Conservation (phyloP, 73 alveolate genomes). For the Tetrahymena borealis region DNA sequence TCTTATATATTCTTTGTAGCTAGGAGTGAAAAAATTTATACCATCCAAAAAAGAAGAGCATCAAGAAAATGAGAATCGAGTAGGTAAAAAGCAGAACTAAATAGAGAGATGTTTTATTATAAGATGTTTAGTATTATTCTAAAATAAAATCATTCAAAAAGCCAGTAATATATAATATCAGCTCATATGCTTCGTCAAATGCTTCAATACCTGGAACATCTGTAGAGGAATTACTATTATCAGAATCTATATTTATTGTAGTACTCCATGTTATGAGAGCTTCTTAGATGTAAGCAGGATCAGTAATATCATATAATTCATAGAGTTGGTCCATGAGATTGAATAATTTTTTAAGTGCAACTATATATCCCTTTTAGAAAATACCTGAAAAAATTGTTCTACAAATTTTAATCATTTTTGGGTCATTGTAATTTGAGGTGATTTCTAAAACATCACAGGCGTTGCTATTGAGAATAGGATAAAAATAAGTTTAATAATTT, state of each 20-base stretch:
- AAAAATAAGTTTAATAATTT: not conserved
- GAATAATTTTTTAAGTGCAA: not conserved
- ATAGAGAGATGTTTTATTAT: not conserved
- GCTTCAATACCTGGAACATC: not conserved
- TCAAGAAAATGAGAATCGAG: not conserved
- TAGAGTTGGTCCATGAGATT: not conserved
- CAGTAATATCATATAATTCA: not conserved
- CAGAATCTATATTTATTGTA: not conserved
- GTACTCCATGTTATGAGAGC: not conserved
- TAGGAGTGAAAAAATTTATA: not conserved
- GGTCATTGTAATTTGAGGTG: not conserved
- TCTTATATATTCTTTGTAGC: not conserved
- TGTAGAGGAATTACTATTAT: not conserved
- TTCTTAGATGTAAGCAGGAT: not conserved
- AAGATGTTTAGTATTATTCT: not conserved
- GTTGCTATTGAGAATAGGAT: not conserved
- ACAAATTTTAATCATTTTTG: not conserved
- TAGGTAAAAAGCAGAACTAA: not conserved
- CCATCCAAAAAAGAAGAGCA: not conserved
- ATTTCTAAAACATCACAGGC: not conserved
- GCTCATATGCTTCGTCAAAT: not conserved
- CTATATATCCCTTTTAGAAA: not conserved
- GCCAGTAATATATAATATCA: not conserved
- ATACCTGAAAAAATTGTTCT: not conserved
- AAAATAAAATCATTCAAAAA: not conserved